Base-by-base conservation (phyloP, 306 rosid species). In the Mimosa bimucronata region DNA sequence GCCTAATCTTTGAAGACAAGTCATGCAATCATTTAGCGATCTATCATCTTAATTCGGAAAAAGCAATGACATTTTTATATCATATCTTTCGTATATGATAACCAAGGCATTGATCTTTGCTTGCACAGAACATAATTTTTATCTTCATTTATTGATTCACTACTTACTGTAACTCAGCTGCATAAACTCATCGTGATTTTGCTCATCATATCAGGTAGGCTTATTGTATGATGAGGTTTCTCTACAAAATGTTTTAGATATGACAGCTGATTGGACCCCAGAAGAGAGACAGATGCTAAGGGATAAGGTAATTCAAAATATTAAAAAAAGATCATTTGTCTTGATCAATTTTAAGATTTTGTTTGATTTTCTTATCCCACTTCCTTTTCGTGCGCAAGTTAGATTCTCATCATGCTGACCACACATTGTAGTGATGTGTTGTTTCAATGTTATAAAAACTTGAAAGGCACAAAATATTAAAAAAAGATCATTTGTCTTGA, bases 241-340 rank as follows among this genome's bases (percentile, higher is more conserved):
- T 79, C 85, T 96, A 30, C 98, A 96, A 83, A 89, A 82, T 31
- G 77, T 89, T 79, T 84, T 96, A 68, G 97, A 96, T 85, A 77
- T 96, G 84, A 91, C 92, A 50, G 94, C 97, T 70, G 98, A 96
- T 81, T 96, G 99, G 98, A 93, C 97, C 55, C 62, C 82, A 3
- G 94, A 89, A 84, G 98, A 96, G 88, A 91, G 99, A 62, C 88
- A 87, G 83, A 93, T 91, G 97, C 81, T 96, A 73, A 88, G 99
- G 89, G 88, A 90, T 86, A 89, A 93, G 99, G 99, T 96, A 88
- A 60, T 14, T 69, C 28, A 41, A 69, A 25, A 1, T 29, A 23
- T 41, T 23, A 42, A 74, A 77, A 87, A 60, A 34, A 48, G 46
- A 58, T 80, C 72, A 25, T 73, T 72, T 58, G 23, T 73, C 44